Percentiles rank a stretch among this genome's conserved stretches.
phyloP scores from a whole-genome alignment of 257 asterid genomes.

The Ocimum tenuiflorum region DNA sequence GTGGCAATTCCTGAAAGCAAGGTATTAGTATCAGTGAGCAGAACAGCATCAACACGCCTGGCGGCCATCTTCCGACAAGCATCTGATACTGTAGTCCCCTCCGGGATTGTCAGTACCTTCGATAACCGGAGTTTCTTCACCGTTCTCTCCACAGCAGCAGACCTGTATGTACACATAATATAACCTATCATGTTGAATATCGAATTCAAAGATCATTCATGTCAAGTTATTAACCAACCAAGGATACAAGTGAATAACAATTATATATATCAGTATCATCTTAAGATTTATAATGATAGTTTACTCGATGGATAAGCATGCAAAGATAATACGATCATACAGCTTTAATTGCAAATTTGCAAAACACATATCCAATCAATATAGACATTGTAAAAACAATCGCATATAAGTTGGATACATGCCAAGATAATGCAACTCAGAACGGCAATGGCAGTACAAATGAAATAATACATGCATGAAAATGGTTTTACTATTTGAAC shows the following conservation, averaged over 20 bases:
- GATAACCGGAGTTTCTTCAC: conserved; percentile 88
- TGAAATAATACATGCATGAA: not conserved
- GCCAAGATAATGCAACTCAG: not conserved
- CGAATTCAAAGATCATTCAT: not conserved
- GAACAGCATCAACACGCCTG: conserved; percentile 82
- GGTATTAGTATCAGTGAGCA: conserved; percentile 83
- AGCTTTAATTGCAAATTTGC: not conserved
- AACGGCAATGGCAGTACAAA: not conserved
- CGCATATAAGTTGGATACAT: not conserved
- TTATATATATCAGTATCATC: not conserved
- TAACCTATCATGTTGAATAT: not conserved
- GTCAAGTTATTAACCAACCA: not conserved
- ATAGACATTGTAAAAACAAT: not conserved
- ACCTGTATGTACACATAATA: conserved; percentile 26
- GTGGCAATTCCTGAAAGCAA: conserved; percentile 94
- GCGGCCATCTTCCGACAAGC: conserved; percentile 93
- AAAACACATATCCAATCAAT: too few species aligned
- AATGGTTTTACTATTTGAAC: not conserved
- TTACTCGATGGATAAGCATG: not conserved
- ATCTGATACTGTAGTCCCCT: conserved; percentile 79
- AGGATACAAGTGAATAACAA: not conserved
- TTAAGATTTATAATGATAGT: not conserved
- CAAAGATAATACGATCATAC: not conserved
- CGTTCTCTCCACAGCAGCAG: conserved; percentile 73
- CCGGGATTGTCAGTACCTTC: conserved; percentile 85